These are phyloP conservation scores for Myxozyma melibiosi DNA, from an alignment of 805 yeast species.

Conservation along the genomic window DNA sequence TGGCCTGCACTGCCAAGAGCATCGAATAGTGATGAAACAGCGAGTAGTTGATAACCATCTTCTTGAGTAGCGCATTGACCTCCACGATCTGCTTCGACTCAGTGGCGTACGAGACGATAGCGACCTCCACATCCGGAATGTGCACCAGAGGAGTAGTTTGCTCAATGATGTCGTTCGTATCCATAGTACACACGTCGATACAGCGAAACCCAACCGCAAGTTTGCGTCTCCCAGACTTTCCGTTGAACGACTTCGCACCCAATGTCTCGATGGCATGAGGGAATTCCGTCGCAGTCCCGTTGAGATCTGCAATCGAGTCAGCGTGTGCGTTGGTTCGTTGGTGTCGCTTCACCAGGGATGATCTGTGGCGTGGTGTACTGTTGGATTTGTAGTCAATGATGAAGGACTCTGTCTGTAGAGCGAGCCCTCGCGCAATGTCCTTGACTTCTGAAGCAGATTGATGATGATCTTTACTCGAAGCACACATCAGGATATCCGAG, in stretches of 20 bases:
- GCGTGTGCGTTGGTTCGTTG: background rate
- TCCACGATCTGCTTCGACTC: slow-evolving; percentile 28
- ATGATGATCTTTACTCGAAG: slow-evolving; percentile 23
- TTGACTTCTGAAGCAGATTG: background rate
- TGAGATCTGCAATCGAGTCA: background rate
- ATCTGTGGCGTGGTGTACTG: background rate
- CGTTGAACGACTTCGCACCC: background rate
- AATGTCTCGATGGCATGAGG: slow-evolving; percentile 7
- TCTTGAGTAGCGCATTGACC: slow-evolving; percentile 33
- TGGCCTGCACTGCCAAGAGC: slow-evolving; percentile 25
- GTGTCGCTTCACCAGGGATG: slow-evolving; percentile 11
- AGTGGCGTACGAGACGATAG: slow-evolving; percentile 30
- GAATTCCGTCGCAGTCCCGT: slow-evolving; percentile 3
- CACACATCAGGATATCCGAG: slow-evolving; percentile 32
- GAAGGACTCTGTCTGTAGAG: slow-evolving; percentile 29
- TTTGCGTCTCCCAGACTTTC: slow-evolving; percentile 32
- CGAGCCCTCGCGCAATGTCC: slow-evolving; percentile 22
- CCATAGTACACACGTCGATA: slow-evolving; percentile 36
- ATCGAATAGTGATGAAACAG: slow-evolving; percentile 28
- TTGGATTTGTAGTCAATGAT: slow-evolving; percentile 27
- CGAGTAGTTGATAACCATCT: slow-evolving; percentile 36
- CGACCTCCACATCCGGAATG: slow-evolving; percentile 37
- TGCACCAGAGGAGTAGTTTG: slow-evolving; percentile 34
- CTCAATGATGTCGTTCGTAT: slow-evolving; percentile 35
- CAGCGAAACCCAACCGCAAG: slow-evolving; percentile 36